Evolutionary conservation across 768 basidiomycete genomes (phyloP).

Genomic region (Termitomyces sp.): DNA sequence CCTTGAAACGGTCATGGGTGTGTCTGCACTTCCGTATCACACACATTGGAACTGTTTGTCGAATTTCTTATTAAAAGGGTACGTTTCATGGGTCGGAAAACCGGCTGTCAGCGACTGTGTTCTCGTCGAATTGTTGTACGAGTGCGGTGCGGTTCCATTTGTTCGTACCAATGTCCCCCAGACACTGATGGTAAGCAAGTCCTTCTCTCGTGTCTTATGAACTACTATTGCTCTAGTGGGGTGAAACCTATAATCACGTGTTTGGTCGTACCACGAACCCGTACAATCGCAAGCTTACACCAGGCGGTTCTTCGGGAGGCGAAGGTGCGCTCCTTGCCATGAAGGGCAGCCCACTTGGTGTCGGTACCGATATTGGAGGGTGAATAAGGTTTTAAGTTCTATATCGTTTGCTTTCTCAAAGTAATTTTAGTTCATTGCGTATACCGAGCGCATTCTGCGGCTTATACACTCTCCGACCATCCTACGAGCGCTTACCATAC

Average conservation of each 20-base stretch:
- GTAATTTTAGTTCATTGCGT: conserved; percentile 39
- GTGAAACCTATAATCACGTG: conserved; percentile 58
- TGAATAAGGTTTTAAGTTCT: conserved; percentile 18
- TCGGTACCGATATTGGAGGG: conserved; percentile 64
- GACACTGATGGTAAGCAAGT: conserved; percentile 38
- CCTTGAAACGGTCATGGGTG: conserved; percentile 40
- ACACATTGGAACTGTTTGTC: background rate
- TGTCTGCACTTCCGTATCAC: background rate
- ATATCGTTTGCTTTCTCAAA: background rate
- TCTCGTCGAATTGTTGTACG: conserved; percentile 45
- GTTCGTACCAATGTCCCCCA: conserved; percentile 54
- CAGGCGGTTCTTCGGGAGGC: conserved; percentile 64
- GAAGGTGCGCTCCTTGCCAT: conserved; percentile 60
- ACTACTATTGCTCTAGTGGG: conserved; percentile 23
- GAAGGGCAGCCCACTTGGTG: conserved; percentile 53
- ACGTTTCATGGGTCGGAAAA: conserved; percentile 48
- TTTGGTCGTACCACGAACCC: conserved; percentile 62
- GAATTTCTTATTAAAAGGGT: conserved; percentile 27
- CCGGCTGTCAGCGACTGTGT: conserved; percentile 41
- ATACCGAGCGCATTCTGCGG: conserved; percentile 55
- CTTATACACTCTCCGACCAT: conserved; percentile 54
- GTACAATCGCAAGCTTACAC: conserved; percentile 47
- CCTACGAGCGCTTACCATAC: conserved; percentile 52
- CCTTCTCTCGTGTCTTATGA: conserved; percentile 5
- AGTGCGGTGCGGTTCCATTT: conserved; percentile 54